A percentile compares a stretch with the other conserved stretches of the same genome.
phyloP scores from a whole-genome alignment of 805 yeast genomes.

The Hanseniaspora osmophila region DNA sequence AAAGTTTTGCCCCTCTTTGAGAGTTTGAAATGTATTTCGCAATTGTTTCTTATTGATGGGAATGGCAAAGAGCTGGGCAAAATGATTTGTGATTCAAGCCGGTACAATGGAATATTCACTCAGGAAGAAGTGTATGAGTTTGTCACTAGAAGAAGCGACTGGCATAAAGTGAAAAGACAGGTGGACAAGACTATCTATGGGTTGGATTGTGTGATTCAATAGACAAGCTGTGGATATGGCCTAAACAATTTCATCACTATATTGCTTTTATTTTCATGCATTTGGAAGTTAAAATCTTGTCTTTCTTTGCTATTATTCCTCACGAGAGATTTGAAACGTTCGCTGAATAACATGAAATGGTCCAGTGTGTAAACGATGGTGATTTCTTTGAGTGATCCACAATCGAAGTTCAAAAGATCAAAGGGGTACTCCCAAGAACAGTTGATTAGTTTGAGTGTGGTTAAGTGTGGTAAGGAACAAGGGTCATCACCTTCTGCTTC shows the following conservation, averaged over 20 bases:
- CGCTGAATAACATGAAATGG: not conserved
- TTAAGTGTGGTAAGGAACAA: constrained; percentile 13
- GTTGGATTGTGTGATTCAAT: constrained; percentile 66
- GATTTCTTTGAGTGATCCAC: constrained; percentile 13
- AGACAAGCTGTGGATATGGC: constrained; percentile 27
- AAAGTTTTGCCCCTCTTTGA: constrained; percentile 63
- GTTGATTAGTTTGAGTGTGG: constrained; percentile 23
- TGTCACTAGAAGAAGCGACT: constrained; percentile 76
- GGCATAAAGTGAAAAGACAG: constrained; percentile 60
- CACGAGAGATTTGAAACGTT: not conserved
- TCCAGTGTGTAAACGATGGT: constrained; percentile 11
- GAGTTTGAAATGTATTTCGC: constrained; percentile 74
- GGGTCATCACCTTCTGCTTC: constrained; percentile 9
- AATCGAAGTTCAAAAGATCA: constrained; percentile 22
- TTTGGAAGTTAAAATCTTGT: not conserved
- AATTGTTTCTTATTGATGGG: constrained; percentile 53
- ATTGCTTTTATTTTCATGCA: not conserved
- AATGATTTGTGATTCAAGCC: constrained; percentile 65
- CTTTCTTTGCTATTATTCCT: not conserved
- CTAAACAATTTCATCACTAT: not conserved
- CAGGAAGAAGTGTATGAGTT: constrained; percentile 93
- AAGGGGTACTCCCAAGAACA: constrained; percentile 51
- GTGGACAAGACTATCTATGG: constrained; percentile 96
- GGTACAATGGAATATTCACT: constrained; percentile 77
- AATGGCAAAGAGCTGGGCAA: constrained; percentile 78